phyloP scores from a whole-genome alignment of 2,329 filamentous ascomycete genomes.

The Whalleya microplaca region DNA sequence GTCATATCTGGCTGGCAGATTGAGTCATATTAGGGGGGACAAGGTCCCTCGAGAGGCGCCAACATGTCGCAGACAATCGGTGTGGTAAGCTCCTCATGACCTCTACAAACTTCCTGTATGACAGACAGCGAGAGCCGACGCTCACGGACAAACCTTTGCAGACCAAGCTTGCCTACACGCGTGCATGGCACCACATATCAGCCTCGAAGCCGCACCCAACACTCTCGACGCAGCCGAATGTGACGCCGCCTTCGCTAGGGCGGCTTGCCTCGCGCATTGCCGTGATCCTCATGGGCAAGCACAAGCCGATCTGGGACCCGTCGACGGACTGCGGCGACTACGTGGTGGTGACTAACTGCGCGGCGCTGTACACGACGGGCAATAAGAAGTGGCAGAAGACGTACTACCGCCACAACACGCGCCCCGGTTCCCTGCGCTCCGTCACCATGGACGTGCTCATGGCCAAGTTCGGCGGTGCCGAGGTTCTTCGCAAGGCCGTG shows the following conservation, averaged over 20 bases:
- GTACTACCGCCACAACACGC: constrained; percentile 93
- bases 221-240: constrained; percentile 59
- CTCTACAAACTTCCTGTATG: constrained; percentile 2
- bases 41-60: constrained; percentile 36
- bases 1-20: not conserved
- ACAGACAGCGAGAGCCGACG: constrained; percentile 1
- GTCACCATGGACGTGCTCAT: constrained; percentile 96
- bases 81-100: constrained; percentile 57
- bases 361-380: constrained; percentile 84
- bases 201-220: constrained; percentile 68
- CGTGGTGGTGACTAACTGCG: constrained; percentile 90
- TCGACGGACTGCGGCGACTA: constrained; percentile 99
- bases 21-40: constrained; percentile 6
- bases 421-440: constrained; percentile 81
- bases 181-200: constrained; percentile 88
- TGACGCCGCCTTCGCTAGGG: constrained; percentile 79
- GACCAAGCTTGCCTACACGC: constrained; percentile 95
- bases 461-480: constrained; percentile 89
- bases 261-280: constrained; percentile 89
- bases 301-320: constrained; percentile 97
- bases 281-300: constrained; percentile 91
- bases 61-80: constrained; percentile 81
- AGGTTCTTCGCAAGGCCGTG: constrained; percentile 89
- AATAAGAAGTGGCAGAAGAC: constrained; percentile 92
- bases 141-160: constrained; percentile 42